Evolutionary conservation across 257 asterid species (phyloP).

Genomic region (Nicotiana otophora): DNA sequence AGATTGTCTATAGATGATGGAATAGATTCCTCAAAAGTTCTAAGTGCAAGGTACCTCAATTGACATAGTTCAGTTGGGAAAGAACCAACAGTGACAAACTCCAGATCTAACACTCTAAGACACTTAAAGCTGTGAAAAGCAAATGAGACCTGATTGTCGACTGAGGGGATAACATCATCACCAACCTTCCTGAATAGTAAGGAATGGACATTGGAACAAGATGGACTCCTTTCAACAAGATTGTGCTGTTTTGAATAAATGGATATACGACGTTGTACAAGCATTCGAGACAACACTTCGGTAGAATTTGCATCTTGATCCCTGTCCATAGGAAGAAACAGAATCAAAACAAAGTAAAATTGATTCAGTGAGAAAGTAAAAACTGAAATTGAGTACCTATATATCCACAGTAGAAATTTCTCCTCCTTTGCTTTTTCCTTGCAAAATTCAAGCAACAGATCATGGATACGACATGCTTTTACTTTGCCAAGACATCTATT

Average conservation of each 20-base stretch:
- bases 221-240: neutral
- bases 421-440: neutral
- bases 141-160: neutral
- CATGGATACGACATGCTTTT: constrained; percentile 10
- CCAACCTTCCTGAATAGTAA: neutral
- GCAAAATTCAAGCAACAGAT: neutral
- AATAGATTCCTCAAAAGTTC: neutral
- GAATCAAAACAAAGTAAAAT: neutral
- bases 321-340: neutral
- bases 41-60: constrained; percentile 8
- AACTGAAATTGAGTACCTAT: neutral
- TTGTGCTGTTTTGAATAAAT: neutral
- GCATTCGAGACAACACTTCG: neutral
- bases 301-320: neutral
- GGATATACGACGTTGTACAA: neutral
- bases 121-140: neutral
- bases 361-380: neutral
- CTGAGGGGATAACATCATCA: neutral
- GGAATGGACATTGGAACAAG: neutral
- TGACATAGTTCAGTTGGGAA: neutral
- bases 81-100: neutral
- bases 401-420: neutral
- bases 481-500: neutral
- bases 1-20: constrained; percentile 11
- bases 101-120: constrained; percentile 8